Evolutionary conservation across 1,284 basidiomycete species (phyloP), one percentile per base, ranked within the genome.

Genomic region (Trichosporon ovoides): DNA sequence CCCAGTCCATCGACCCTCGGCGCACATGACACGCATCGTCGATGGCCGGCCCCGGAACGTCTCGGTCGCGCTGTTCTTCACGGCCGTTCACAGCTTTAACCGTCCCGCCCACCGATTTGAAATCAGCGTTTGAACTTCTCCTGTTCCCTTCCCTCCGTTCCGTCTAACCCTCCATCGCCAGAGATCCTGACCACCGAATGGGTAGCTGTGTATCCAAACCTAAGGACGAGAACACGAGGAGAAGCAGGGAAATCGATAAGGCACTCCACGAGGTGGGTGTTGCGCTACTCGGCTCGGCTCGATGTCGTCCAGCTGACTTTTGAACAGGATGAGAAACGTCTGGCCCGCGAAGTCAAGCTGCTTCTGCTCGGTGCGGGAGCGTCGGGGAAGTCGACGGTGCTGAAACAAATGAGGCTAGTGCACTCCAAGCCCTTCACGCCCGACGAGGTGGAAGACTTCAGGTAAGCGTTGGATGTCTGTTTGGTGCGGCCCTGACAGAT

Each of bases 311-410:
- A n/a, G n/a, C n/a, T n/a, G n/a, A n/a, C n/a, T n/a, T n/a, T n/a
- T n/a, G n/a, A n/a, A 31, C 62, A 91, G 85, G 88, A 85, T 51
- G 84, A 83, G 75, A 81, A 81, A 35, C 86, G 82, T 73, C 67
- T 89, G 79, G 80, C 83, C 43, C 74, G 79, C 59, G 88, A 91
- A 71, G 87, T 92, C 78, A 92, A 93, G 83, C 86, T 90, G 55
- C 81, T 96, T 55, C 81, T 97, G 22, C 82, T 96, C 31, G 93
- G 93, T 36, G 93, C 93, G 43, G 93, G 93, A 36, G 93, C 95
- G 72, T 90, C 87, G 33, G 93, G 93, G 46, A 97, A 97, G 78
- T 91, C 89, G 12, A 96, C 93, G 5, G 72, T 75, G 11, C 31
- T 68, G 49, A 68, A 76, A 61, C 72, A 77, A 62, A 78, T 78